Conservation (phyloP, 139 green algal genomes). For the Chlorella sp. region DNA sequence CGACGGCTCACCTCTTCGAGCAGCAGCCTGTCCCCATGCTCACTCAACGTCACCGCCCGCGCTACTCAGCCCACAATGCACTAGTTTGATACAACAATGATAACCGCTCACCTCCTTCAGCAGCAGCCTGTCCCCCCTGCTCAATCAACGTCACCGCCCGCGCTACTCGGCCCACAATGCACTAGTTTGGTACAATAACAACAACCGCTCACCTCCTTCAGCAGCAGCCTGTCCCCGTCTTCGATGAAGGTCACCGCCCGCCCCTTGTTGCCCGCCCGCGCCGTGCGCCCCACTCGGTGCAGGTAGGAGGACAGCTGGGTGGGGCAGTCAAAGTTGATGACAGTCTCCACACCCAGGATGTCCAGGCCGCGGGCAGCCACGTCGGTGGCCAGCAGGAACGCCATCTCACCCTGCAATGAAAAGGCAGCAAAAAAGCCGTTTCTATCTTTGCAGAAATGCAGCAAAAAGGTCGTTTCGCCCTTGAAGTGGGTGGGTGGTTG, state of each 20-base stretch:
- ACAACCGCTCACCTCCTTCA: constrained; percentile 82
- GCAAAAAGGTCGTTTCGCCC: no score
- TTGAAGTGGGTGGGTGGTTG: no score
- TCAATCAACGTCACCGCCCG: neutral
- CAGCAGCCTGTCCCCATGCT: neutral
- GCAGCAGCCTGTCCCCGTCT: constrained; percentile 81
- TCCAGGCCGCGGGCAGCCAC: constrained; percentile 95
- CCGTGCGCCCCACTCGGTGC: constrained; percentile 86
- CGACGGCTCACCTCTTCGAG: neutral
- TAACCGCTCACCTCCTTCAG: constrained; percentile 82
- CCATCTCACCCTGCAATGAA: constrained; percentile 58
- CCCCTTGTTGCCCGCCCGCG: constrained; percentile 86
- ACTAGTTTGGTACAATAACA: neutral
- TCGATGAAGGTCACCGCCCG: constrained; percentile 88
- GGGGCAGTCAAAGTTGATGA: constrained; percentile 78
- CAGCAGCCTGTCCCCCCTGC: constrained; percentile 68
- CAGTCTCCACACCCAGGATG: constrained; percentile 90
- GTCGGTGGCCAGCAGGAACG: constrained; percentile 89
- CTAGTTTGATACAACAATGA: no score
- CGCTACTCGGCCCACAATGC: no score
- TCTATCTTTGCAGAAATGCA: no score
- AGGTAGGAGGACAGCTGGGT: constrained; percentile 52
- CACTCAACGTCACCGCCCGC: neutral
- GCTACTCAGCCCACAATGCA: no score
- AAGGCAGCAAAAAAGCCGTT: no score